A percentile compares a stretch with the other conserved stretches of the same genome.
phyloP scores from a whole-genome alignment of 805 yeast species.

The Isabelozyma heimii region DNA sequence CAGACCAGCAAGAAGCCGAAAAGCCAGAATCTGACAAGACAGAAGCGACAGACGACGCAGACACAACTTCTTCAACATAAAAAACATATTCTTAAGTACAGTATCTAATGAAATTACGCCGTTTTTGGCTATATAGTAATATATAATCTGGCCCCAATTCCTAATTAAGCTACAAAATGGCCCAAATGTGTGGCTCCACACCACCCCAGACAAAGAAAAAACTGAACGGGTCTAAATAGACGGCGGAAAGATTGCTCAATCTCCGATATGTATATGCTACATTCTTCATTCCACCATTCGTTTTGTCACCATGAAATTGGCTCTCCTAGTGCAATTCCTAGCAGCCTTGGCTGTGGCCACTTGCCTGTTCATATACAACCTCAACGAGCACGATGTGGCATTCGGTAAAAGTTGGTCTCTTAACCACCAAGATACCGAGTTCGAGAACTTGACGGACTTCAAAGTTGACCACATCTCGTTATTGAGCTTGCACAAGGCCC shows the following conservation, averaged over 20 bases:
- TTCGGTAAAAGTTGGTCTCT: background rate
- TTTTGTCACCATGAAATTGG: background rate
- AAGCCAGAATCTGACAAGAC: conserved; percentile 4
- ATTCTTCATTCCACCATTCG: background rate
- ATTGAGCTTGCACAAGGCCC: conserved; percentile 21
- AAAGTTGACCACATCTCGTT: conserved; percentile 6
- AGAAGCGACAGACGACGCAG: background rate
- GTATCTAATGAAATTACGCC: too few species aligned
- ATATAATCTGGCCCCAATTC: too few species aligned
- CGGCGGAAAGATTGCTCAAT: too few species aligned
- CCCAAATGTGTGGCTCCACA: too few species aligned
- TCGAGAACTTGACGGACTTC: conserved; percentile 1
- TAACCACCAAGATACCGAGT: background rate
- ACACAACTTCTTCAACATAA: background rate
- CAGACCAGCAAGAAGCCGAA: background rate
- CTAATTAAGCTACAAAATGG: too few species aligned
- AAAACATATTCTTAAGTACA: too few species aligned
- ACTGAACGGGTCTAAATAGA: too few species aligned
- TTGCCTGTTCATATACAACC: background rate
- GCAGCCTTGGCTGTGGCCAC: background rate
- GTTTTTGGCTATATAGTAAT: too few species aligned
- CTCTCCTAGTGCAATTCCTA: background rate
- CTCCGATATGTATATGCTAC: background rate
- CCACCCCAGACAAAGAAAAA: too few species aligned
- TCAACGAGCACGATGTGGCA: background rate